These are phyloP conservation scores for Aureobasidium mangrovei DNA, from an alignment of 2,329 filamentous ascomycete genomes.

Conservation along the genomic window DNA sequence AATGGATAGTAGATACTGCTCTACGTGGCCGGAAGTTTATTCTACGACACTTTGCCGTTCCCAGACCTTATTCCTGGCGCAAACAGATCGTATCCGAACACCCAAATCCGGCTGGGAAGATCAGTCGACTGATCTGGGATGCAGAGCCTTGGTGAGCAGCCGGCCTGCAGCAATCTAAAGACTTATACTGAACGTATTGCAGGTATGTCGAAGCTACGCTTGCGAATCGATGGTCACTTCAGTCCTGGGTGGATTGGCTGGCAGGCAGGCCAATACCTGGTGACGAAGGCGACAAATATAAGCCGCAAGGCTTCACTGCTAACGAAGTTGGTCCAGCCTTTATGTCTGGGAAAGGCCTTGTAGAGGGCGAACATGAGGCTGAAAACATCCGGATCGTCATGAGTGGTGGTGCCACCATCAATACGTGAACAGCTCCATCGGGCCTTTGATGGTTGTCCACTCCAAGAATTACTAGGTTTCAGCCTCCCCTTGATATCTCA, in stretches of 20 bases:
- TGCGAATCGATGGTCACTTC: conserved; percentile 55
- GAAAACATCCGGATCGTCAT: conserved; percentile 11
- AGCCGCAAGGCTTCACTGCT: conserved; percentile 45
- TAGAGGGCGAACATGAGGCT: conserved; percentile 22
- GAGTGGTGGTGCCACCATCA: neutral
- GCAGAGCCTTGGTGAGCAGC: conserved; percentile 53
- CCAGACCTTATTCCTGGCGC: conserved; percentile 41
- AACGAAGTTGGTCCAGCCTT: conserved; percentile 54
- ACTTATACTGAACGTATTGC: neutral
- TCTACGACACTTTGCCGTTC: conserved; percentile 51
- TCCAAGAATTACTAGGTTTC: too few species aligned
- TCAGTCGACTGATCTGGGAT: conserved; percentile 45
- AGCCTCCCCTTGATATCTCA: too few species aligned
- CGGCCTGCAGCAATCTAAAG: neutral
- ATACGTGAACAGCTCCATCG: neutral
- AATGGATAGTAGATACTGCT: conserved; percentile 36
- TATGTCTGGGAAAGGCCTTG: conserved; percentile 40
- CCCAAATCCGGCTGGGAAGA: conserved; percentile 45
- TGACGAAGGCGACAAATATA: conserved; percentile 38
- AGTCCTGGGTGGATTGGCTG: conserved; percentile 41
- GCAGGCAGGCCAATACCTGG: conserved; percentile 41
- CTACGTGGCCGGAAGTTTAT: conserved; percentile 47
- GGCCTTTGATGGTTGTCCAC: too few species aligned
- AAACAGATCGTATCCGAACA: conserved; percentile 34
- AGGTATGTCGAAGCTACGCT: conserved; percentile 44